phyloP scores from a whole-genome alignment of 139 green algal genomes.

The Chlorella ohadii region DNA sequence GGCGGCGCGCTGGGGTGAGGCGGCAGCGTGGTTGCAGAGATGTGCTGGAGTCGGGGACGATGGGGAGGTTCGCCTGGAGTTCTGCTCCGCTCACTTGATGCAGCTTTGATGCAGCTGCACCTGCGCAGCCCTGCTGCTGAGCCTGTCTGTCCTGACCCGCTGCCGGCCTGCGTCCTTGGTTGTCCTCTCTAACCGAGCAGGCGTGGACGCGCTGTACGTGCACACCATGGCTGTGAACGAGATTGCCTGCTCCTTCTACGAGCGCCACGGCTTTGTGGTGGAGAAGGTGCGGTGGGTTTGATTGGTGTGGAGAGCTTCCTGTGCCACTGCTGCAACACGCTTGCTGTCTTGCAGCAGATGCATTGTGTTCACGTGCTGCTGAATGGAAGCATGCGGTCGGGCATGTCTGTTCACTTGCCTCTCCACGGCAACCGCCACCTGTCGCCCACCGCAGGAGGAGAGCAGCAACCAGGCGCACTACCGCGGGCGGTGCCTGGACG shows the following conservation, averaged over 20 bases:
- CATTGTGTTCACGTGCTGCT: too few species aligned
- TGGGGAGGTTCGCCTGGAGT: too few species aligned
- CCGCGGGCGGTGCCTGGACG: conserved; percentile 61
- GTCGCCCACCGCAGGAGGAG: conserved; percentile 38
- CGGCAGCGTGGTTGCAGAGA: too few species aligned
- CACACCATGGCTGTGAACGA: conserved; percentile 65
- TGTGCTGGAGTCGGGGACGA: too few species aligned
- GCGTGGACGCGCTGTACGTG: conserved; percentile 55
- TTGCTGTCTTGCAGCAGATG: too few species aligned
- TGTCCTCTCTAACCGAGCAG: not conserved
- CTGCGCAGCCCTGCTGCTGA: not conserved
- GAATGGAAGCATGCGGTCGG: too few species aligned
- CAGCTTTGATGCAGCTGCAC: not conserved
- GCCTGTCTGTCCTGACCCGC: not conserved
- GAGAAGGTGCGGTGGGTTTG: conserved; percentile 37
- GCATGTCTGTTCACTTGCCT: too few species aligned
- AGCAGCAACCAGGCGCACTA: conserved; percentile 60
- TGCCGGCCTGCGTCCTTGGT: too few species aligned
- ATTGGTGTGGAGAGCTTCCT: too few species aligned
- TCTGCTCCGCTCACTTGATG: not conserved
- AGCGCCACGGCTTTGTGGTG: conserved; percentile 48
- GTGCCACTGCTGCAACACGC: too few species aligned
- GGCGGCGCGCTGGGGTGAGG: conserved; percentile 46
- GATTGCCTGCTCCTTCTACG: conserved; percentile 52
- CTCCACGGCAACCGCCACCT: too few species aligned